These are phyloP conservation scores for Physocladia obscura DNA, from an alignment of 192 early-diverging fungal species.

Conservation along the genomic window DNA sequence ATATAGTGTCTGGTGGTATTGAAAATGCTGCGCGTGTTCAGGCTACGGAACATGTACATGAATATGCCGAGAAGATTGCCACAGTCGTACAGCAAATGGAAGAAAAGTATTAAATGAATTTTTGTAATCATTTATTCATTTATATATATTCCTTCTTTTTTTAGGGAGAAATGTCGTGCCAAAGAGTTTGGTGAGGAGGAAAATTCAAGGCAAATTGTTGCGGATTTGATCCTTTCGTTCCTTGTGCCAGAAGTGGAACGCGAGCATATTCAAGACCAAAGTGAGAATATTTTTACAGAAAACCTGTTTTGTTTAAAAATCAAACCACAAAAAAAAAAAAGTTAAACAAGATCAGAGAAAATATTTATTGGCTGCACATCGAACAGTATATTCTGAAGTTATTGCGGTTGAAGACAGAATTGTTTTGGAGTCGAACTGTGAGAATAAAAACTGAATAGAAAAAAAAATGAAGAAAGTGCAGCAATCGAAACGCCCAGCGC, in stretches of 20 bases:
- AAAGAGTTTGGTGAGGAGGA: neutral
- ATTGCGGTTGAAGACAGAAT: conserved; percentile 3
- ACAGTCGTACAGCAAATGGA: conserved; percentile 36
- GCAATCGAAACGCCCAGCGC: too few relatives aligned
- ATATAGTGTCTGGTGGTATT: conserved; percentile 43
- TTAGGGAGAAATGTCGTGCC: neutral
- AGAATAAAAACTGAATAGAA: too few relatives aligned
- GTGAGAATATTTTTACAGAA: conserved; percentile 24
- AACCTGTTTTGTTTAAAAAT: neutral
- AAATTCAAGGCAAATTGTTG: conserved; percentile 34
- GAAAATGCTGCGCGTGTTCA: conserved; percentile 39
- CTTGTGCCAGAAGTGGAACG: conserved; percentile 60
- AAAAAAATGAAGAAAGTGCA: too few relatives aligned
- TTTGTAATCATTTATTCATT: neutral
- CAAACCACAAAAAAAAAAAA: conserved; percentile 6
- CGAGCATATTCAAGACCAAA: conserved; percentile 42
- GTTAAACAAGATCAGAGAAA: conserved; percentile 48
- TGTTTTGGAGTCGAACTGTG: neutral
- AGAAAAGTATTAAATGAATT: conserved; percentile 9
- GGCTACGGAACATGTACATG: conserved; percentile 45
- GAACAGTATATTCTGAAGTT: conserved; percentile 32
- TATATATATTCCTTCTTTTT: neutral
- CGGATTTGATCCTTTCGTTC: conserved; percentile 55
- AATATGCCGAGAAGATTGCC: conserved; percentile 45
- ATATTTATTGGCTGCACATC: conserved; percentile 55